A percentile compares a stretch with the other conserved stretches of the same genome.
Conservation (phyloP, 352 stramenopile species). For the Phytophthora citricola region DNA sequence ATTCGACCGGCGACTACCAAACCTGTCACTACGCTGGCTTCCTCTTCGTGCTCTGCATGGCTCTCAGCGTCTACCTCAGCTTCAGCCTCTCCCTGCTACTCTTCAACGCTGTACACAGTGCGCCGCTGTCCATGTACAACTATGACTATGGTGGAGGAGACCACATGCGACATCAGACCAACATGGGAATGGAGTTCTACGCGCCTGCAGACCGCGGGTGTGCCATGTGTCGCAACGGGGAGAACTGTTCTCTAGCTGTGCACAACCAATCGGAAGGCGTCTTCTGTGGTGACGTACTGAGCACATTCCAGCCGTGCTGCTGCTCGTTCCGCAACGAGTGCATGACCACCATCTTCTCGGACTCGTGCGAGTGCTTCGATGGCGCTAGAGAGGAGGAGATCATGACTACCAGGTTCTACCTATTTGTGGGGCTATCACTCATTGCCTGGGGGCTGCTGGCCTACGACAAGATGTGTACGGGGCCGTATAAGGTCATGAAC, state of each 20-base stretch:
- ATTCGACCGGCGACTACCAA: slow-evolving; percentile 8
- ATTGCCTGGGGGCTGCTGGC: slow-evolving; percentile 66
- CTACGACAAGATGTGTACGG: slow-evolving; percentile 80
- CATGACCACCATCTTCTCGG: slow-evolving; percentile 77
- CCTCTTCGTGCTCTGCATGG: slow-evolving; percentile 2
- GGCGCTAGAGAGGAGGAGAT: slow-evolving; percentile 63
- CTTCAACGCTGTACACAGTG: neutral
- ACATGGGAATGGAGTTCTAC: slow-evolving; percentile 44
- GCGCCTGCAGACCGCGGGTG: slow-evolving; percentile 54
- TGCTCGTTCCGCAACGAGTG: slow-evolving; percentile 79
- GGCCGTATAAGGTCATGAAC: slow-evolving; percentile 83
- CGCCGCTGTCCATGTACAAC: slow-evolving; percentile 24
- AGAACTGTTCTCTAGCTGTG: slow-evolving; percentile 74
- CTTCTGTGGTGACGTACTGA: slow-evolving; percentile 73
- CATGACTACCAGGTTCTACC: slow-evolving; percentile 72
- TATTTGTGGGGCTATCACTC: slow-evolving; percentile 70
- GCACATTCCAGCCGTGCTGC: slow-evolving; percentile 77
- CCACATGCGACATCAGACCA: slow-evolving; percentile 33
- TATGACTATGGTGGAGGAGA: slow-evolving; percentile 22
- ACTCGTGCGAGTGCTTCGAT: slow-evolving; percentile 75
- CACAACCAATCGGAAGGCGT: slow-evolving; percentile 58
- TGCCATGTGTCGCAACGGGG: slow-evolving; percentile 56
- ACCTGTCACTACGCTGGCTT: slow-evolving; percentile 1
- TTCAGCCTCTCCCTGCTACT: slow-evolving; percentile 14
- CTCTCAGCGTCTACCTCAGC: neutral